Percentiles rank a stretch among this genome's conserved stretches.
Evolutionary conservation across 495 filamentous ascomycete genomes (phyloP).

Genomic region (Aspergillus mulundensis): DNA sequence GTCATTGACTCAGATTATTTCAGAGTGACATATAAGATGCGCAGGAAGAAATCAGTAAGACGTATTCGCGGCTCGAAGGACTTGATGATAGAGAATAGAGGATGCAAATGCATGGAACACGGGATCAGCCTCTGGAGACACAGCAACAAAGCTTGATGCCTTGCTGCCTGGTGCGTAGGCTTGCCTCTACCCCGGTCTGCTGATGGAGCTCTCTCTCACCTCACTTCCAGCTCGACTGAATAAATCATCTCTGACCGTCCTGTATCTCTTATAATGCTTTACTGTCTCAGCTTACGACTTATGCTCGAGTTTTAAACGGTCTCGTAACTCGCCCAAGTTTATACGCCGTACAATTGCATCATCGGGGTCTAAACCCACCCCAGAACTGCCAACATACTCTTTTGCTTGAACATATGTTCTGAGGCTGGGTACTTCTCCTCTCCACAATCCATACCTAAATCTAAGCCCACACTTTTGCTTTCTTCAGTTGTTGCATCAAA

Average conservation of each 20-base stretch:
- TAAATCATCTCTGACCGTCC: too few species aligned
- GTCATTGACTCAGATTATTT: neutral
- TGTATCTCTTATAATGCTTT: too few species aligned
- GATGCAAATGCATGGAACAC: conserved; percentile 20
- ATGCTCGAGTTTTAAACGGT: too few species aligned
- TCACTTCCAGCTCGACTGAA: too few species aligned
- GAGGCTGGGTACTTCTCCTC: neutral
- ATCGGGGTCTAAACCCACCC: neutral
- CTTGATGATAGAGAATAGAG: conserved; percentile 6
- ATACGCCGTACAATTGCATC: neutral
- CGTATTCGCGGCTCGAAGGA: neutral
- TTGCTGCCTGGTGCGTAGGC: conserved; percentile 3
- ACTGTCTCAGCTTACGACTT: too few species aligned
- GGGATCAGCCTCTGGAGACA: conserved; percentile 20
- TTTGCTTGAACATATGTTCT: neutral
- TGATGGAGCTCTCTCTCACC: too few species aligned
- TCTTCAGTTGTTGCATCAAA: too few species aligned
- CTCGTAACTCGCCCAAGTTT: neutral
- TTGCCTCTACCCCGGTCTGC: too few species aligned
- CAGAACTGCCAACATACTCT: neutral
- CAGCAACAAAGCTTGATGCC: conserved; percentile 12
- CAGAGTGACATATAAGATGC: neutral
- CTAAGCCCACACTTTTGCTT: too few species aligned
- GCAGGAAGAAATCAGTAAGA: neutral
- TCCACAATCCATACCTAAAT: neutral